Percentiles rank a stretch among this genome's conserved stretches.
Conservation (phyloP, 2,329 filamentous ascomycete genomes). For the Sporothrix euskadiensis region DNA sequence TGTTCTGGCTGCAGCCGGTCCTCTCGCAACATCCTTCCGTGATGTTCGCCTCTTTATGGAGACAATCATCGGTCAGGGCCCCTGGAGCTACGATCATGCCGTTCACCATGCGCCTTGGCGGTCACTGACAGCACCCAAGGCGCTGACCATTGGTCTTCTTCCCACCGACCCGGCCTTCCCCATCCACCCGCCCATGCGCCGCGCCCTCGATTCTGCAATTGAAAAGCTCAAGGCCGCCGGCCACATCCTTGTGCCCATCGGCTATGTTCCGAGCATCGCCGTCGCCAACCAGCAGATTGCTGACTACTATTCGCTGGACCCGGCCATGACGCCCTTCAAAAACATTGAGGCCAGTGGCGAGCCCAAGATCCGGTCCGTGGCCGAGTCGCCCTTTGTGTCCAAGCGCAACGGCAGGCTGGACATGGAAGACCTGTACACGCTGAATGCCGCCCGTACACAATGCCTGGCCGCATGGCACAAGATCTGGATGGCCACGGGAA, state of each 20-base stretch:
- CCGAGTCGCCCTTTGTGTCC: conserved; percentile 18
- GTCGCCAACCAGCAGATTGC: neutral
- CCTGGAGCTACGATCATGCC: conserved; percentile 34
- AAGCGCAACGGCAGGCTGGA: neutral
- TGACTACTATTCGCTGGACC: conserved; percentile 17
- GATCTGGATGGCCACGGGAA: neutral
- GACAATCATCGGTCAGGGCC: conserved; percentile 54
- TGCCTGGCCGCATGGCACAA: neutral
- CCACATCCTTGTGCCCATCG: conserved; percentile 4
- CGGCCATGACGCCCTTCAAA: neutral
- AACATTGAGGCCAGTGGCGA: conserved; percentile 17
- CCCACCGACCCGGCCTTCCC: conserved; percentile 2
- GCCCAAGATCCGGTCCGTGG: conserved; percentile 8
- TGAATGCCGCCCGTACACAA: neutral
- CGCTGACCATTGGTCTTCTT: conserved; percentile 15
- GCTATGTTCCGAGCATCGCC: conserved; percentile 3
- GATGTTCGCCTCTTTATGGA: conserved; percentile 53
- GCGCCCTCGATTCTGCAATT: conserved; percentile 4
- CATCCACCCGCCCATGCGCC: conserved; percentile 13
- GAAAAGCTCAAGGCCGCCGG: conserved; percentile 1
- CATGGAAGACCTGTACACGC: conserved; percentile 10
- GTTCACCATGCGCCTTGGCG: neutral
- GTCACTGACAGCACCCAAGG: neutral
- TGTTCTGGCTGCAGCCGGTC: conserved; percentile 12
- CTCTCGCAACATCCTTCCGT: conserved; percentile 46